Base-by-base conservation (phyloP, 345 rosid species). In the Ceriops decandra region DNA sequence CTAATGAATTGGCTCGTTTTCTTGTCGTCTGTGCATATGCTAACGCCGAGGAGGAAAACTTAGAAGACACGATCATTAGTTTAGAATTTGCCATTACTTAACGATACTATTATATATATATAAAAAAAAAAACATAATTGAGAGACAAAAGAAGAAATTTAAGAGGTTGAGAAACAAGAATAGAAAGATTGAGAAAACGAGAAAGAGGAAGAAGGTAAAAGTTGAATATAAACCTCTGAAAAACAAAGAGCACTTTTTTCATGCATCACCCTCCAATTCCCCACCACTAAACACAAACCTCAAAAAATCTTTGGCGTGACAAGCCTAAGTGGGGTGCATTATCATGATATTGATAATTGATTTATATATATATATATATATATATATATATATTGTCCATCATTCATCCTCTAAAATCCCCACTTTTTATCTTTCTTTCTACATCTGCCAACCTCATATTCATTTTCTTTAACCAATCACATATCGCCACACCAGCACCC, bases 241-340 rank as follows among this genome's bases (percentile, higher is more conserved):
- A 75, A 68, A 69, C 62, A 75, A 53, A 4, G 52, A 63, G 58
- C 67, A 74, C 71, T 52, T 69, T 81, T 76, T 70, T 36, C 64
- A 71, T 61, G 27, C 33, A 16, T 38, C 27, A 7, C n/a, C 19
- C 28, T 26, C 57, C 24, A 13, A 10, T 52, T 20, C n/a, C 46
- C 21, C 76, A 83, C 79, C 78, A 84, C 84, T 67, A 70, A 42
- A 42, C 49, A 15, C 49, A 42, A 80, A 82, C 77, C 83, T 86
- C 88, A 85, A 86, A 90, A 90, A 85, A 80, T 80, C 80, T 81
- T 78, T 83, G 95, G 96, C 96, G 91, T 89, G 97, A 84, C 84
- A 80, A 54, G 65, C 84, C 76, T 63, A 79, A 91, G 97, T 91
- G 95, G 98, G 95, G 86, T 74, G 93, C 97, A 85, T 79, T 71